A percentile compares a stretch with the other conserved stretches of the same genome.
phyloP scores from a whole-genome alignment of 2,329 filamentous ascomycete species.

The Botrytis paeoniae region DNA sequence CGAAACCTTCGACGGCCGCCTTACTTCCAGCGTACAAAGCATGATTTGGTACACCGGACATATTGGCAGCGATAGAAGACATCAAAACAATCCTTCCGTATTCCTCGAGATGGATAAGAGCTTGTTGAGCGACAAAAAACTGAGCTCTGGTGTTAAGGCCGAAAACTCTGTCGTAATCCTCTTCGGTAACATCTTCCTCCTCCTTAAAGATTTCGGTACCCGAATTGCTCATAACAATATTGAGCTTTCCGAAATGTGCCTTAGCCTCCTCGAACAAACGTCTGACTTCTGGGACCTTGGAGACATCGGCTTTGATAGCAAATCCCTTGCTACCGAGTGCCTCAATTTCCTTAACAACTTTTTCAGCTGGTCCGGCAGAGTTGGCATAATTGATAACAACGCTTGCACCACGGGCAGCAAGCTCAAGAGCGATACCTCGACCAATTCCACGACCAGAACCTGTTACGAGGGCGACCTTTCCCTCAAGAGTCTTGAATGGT shows the following conservation, averaged over 20 bases:
- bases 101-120: slow-evolving; percentile 65
- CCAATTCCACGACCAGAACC: slow-evolving; percentile 80
- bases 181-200: slow-evolving; percentile 33
- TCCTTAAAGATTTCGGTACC: slow-evolving; percentile 34
- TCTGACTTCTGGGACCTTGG: slow-evolving; percentile 40
- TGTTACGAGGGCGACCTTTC: slow-evolving; percentile 78
- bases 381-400: slow-evolving; percentile 61
- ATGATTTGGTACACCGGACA: slow-evolving; percentile 62
- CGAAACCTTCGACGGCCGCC: slow-evolving; percentile 72
- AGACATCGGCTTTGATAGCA: slow-evolving; percentile 58
- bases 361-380: slow-evolving; percentile 53
- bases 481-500: slow-evolving; percentile 23
- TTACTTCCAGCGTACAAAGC: slow-evolving; percentile 74
- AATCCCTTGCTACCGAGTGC: slow-evolving; percentile 50
- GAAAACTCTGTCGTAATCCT: slow-evolving; percentile 48
- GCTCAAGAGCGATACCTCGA: slow-evolving; percentile 43
- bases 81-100: slow-evolving; percentile 70
- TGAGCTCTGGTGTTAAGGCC: slow-evolving; percentile 64
- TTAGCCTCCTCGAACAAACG: slow-evolving; percentile 31
- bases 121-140: slow-evolving; percentile 76
- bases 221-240: slow-evolving; percentile 36
- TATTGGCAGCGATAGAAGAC: slow-evolving; percentile 53
- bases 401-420: slow-evolving; percentile 42
- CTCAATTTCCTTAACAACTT: slow-evolving; percentile 52
- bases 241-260: slow-evolving; percentile 32